Base-by-base conservation (phyloP, 2,329 filamentous ascomycete species). In the Chaetomiaceae sp. region DNA sequence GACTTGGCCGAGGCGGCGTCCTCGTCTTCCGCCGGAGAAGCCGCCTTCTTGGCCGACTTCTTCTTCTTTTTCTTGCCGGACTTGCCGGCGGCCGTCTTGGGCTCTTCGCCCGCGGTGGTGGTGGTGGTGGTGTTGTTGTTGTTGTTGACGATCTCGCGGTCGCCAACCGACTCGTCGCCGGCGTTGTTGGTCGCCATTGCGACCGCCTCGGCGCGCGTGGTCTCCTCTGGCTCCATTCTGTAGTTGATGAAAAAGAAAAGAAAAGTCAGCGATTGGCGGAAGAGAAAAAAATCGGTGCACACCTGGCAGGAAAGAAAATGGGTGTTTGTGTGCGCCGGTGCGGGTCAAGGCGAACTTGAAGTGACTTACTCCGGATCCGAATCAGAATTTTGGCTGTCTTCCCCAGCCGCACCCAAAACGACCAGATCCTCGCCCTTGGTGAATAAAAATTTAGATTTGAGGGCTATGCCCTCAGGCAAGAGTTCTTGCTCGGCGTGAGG, bases 21-120 rank as follows among this genome's bases (percentile, higher is more conserved):
- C 1, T 12, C 38, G 27, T 25, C 19, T 9, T 11, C 47, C 38
- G 31, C 31, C 15, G 22, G 31, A 50, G 38, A 14, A 37, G 22
- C 19, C 15, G 48, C 5, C 23, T 45, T 33, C 33, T 51, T 17
- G 48, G 33, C 40, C 48, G 37, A 33, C 47, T 49, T 42, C 37
- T 40, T 33, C 17, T 39, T 34, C 11, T 49, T 49, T 8, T 42
- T 42, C 15, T 49, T 34, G 47, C 37, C 47, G 47, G 48, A 14
- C 23, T 45, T 34, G 40, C 40, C 40, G 27, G 37, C 37, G 27
- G 19, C 23, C 27, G 9, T 9, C 27, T 6, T 31, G 3, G 27
- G 4, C 27, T 31, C 27, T 3, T 31, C 4, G 27, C 8, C 4
- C 27, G 27, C 14, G 27, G 8, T 31, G 9, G 39, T 31, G 27